A percentile compares a stretch with the other conserved stretches of the same genome.
Conservation (phyloP, 495 filamentous ascomycete species). For the Podospora pseudopauciseta region DNA sequence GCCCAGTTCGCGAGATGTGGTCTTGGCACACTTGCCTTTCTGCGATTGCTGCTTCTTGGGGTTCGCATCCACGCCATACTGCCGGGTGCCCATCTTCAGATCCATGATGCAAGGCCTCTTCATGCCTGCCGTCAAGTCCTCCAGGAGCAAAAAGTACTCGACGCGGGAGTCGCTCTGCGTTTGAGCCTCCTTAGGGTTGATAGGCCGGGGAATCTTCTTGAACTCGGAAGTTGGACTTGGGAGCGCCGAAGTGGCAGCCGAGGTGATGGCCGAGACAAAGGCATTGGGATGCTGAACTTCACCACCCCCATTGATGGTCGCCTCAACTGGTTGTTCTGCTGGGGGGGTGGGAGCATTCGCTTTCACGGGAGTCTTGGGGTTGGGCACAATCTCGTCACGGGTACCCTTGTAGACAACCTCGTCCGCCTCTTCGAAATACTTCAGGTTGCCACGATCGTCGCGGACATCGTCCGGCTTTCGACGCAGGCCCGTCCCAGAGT, state of each 20-base stretch:
- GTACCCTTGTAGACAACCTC: conserved; percentile 81
- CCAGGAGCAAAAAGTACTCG: conserved; percentile 90
- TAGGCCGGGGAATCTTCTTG: conserved; percentile 41
- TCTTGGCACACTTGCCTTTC: conserved; percentile 83
- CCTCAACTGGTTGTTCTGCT: background rate
- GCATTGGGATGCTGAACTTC: background rate
- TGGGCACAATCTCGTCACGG: conserved; percentile 42
- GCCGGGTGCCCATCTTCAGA: conserved; percentile 98
- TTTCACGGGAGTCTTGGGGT: background rate
- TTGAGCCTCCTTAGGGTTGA: conserved; percentile 80
- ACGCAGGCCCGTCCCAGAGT: conserved; percentile 75
- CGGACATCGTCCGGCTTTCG: conserved; percentile 62
- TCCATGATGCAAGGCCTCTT: conserved; percentile 93
- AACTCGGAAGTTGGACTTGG: conserved; percentile 33
- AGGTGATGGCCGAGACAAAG: conserved; percentile 23
- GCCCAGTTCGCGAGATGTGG: conserved; percentile 86
- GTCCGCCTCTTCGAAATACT: conserved; percentile 73
- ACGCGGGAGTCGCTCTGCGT: conserved; percentile 60
- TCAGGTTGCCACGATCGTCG: conserved; percentile 61
- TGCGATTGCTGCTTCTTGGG: conserved; percentile 93
- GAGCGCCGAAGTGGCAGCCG: conserved; percentile 23
- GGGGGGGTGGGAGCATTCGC: background rate
- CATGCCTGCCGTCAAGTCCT: conserved; percentile 97
- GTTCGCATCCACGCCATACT: conserved; percentile 91
- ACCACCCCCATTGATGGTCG: background rate